Evolutionary conservation across 106 monocot genomes (phyloP), one percentile per base, ranked within the genome.

Genomic region (Dendrobium officinale): DNA sequence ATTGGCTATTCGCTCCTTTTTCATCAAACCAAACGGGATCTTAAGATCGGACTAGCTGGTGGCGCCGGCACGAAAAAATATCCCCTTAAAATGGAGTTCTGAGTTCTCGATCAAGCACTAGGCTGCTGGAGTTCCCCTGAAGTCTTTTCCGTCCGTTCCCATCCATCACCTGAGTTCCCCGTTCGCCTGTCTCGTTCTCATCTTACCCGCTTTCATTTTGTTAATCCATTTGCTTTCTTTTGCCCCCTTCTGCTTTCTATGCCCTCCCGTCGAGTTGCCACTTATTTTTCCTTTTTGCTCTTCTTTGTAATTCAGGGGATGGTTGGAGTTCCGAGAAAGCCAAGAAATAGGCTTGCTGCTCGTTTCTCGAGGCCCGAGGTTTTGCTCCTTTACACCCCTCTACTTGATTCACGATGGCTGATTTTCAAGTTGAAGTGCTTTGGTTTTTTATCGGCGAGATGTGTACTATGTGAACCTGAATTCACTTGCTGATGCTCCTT

Each of bases 291-390:
- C 13, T 37, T 33, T 70, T 4, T 13, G 33, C 17, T 13, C 70
- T 70, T 37, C 13, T 15, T 37, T 29, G 33, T 17, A 70, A 33
- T 70, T 70, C 15, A 70, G 70, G 37, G 29, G 37, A 70, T 70
- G 70, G 31, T 33, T 11, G 37, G 70, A 70, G 70, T 15, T 70
- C 70, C 9, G 70, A 11, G 70, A 9, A 70, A 16, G 37, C 16
- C 70, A 15, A 70, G 37, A 33, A 70, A 15, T 0, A 70, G 70
- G 70, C 29, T 70, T 11, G 29, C 70, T 16, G 70, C 70, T 70
- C 70, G 70, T 37, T 70, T 70, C 37, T 33, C 70, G 29, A 70
- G 70, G 33, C 33, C 70, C 37, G 70, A 70, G 70, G 70, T 70
- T 70, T 29, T 37, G 70, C 31, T 33, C 37, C 4, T 33, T 15